Conservation (phyloP, 345 rosid species). For the Rhizophora mangle region DNA sequence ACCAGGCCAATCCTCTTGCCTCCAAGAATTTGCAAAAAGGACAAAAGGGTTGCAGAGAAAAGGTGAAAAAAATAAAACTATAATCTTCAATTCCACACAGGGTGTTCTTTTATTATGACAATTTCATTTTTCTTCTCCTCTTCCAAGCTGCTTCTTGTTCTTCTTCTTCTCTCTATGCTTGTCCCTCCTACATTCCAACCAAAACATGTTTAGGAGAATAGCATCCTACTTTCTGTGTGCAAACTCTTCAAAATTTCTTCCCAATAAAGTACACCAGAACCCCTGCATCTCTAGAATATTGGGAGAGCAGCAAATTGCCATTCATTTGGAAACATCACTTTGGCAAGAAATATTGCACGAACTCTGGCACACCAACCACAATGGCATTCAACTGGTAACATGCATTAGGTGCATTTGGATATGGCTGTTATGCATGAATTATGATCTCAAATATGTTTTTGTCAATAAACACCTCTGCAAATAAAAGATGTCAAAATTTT, state of each 20-base stretch:
- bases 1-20: slow-evolving; percentile 61
- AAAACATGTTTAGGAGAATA: neutral
- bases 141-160: neutral
- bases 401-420: no score
- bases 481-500: neutral
- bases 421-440: no score
- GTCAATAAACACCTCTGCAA: no score
- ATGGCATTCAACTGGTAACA: no score
- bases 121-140: no score
- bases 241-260: neutral
- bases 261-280: neutral
- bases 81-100: neutral
- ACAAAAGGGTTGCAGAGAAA: neutral
- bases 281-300: neutral
- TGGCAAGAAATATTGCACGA: no score
- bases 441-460: no score
- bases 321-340: no score
- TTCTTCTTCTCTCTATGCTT: neutral
- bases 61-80: neutral
- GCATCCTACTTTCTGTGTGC: no score
- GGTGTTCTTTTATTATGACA: no score
- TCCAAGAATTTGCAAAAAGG: slow-evolving; percentile 53
- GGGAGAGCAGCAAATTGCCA: neutral
- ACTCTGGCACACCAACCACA: no score
- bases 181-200: neutral